Base-by-base conservation (phyloP, 1,284 basidiomycete genomes). In the Phylloboletellus chloephorus region DNA sequence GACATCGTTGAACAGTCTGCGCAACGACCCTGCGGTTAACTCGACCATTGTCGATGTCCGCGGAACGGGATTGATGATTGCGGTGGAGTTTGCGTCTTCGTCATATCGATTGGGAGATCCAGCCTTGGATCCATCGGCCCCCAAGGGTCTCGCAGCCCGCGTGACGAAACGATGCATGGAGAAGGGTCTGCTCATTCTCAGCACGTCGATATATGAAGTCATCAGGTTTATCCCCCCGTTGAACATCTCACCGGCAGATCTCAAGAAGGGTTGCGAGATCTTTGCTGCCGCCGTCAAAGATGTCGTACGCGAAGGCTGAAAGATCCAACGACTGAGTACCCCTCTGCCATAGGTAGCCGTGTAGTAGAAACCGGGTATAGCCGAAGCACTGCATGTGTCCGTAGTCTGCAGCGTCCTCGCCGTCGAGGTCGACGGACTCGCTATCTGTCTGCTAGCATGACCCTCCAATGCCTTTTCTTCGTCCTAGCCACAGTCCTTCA, bases 91-190 rank as follows among this genome's bases (percentile, higher is more conserved):
- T 53, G 77, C 77, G 2, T 78, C 79, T 4, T 76, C 83, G 0
- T 61, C 64, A 8, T 67, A 68, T 26, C 63, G 70, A 9, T 55
- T 63, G 9, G 64, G 68, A 52, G 77, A 80, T 58, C 64, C 72
- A 4, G 62, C 61, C 21, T 52, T 65, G 28, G 61, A 64, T 40
- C 50, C 64, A 29, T 51, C 57, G 19, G 66, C 77, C 7, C 82
- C 85, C 20, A 73, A 74, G 63, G 71, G 74, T 52, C 71, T 94
- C 47, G 83, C 89, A 11, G 72, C 71, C 47, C 72, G 83, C n/a
- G 78, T 96, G 9, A 77, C 87, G 52, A 78, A 79, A 61, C 80
- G 79, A 57, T 92, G 90, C 64, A 69, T 90, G 45, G 86, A 90
- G 61, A 83, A 87, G 63, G 88, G 85, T 29, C 66, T 94, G 71